A percentile compares a stretch with the other conserved stretches of the same genome.
phyloP scores from a whole-genome alignment of 345 rosid species.

The Psidium friedrichsthalianum region DNA sequence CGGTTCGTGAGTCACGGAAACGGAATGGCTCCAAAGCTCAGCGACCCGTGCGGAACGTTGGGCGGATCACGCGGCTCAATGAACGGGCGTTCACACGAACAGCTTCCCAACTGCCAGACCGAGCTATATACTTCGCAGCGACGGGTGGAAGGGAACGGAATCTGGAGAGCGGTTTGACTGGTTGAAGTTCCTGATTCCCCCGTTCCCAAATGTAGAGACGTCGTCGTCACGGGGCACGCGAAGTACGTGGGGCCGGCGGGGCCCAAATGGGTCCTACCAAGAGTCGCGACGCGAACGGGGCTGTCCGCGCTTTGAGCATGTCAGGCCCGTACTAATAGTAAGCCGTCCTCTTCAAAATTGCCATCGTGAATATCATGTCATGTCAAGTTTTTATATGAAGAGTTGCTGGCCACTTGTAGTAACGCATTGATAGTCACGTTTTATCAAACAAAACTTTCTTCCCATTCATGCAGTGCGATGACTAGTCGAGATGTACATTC shows the following conservation, averaged over 20 bases:
- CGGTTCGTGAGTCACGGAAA: neutral
- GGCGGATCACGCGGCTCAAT: neutral
- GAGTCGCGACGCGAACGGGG: no score
- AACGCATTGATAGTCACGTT: neutral
- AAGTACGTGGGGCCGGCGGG: no score
- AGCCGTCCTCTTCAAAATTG: neutral
- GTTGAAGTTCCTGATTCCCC: neutral
- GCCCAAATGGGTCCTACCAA: no score
- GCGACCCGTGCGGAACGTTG: neutral
- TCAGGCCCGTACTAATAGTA: neutral
- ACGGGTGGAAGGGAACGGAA: neutral
- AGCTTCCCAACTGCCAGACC: neutral
- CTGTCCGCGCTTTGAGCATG: neutral
- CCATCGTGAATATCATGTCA: neutral
- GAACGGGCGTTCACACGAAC: neutral
- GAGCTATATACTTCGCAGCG: neutral
- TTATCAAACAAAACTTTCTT: neutral
- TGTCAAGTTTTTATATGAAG: neutral
- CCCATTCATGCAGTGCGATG: neutral
- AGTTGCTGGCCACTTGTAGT: neutral
- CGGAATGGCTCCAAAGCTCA: neutral
- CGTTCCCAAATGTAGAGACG: neutral
- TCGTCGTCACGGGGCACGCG: neutral
- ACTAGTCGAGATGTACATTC: neutral
- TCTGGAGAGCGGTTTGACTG: neutral